A percentile compares a stretch with the other conserved stretches of the same genome.
Conservation (phyloP, 768 basidiomycete species). For the Porphyrellus cyaneotinctus region DNA sequence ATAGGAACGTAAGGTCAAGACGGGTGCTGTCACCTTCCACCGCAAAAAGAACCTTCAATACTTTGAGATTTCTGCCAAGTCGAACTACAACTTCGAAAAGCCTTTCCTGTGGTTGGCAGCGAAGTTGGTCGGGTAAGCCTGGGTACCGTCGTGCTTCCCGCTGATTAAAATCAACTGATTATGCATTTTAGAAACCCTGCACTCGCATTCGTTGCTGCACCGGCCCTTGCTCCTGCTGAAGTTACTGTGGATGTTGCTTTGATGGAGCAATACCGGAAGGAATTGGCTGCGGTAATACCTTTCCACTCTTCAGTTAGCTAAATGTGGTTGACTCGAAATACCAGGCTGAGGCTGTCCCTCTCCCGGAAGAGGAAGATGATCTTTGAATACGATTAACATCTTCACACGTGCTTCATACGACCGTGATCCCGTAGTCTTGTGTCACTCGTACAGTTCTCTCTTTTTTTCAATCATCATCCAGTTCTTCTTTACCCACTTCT, state of each 20-base stretch:
- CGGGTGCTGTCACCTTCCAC: slow-evolving; percentile 97
- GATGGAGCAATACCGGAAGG: slow-evolving; percentile 75
- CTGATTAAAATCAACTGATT: background rate
- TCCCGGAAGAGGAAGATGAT: slow-evolving; percentile 97
- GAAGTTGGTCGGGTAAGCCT: slow-evolving; percentile 90
- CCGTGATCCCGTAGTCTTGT: slow-evolving; percentile 18
- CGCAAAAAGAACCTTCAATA: slow-evolving; percentile 99
- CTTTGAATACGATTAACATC: slow-evolving; percentile 41
- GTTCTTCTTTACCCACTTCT: slow-evolving; percentile 17
- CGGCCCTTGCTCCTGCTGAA: slow-evolving; percentile 92
- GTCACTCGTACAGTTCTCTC: slow-evolving; percentile 16
- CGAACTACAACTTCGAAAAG: slow-evolving; percentile 99
- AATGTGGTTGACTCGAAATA: slow-evolving; percentile 10
- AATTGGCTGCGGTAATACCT: slow-evolving; percentile 61
- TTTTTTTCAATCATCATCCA: slow-evolving; percentile 18
- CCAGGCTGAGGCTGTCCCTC: slow-evolving; percentile 86
- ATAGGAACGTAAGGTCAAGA: slow-evolving; percentile 99
- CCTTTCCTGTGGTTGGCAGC: slow-evolving; percentile 99
- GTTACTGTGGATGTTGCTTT: slow-evolving; percentile 74
- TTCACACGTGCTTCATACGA: slow-evolving; percentile 19
- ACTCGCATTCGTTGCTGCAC: slow-evolving; percentile 96
- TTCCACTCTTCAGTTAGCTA: background rate
- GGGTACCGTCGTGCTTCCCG: background rate
- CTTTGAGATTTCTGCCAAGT: slow-evolving; percentile 99
- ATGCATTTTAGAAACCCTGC: slow-evolving; percentile 56